Evolutionary conservation across 805 yeast species (phyloP).

Genomic region (Lipomyces oligophaga): DNA sequence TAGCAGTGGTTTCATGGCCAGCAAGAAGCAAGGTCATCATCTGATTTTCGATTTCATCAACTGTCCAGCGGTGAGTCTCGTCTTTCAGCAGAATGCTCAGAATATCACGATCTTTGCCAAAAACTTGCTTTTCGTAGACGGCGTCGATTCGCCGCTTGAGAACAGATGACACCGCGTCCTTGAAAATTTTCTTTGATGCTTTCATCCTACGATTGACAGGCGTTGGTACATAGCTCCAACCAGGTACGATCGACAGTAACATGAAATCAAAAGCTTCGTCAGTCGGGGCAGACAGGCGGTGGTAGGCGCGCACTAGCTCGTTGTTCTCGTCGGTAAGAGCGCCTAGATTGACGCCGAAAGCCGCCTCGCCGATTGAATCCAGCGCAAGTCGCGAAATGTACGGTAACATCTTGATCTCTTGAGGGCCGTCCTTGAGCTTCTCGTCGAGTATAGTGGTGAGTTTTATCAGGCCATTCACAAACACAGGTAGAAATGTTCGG

Average conservation of each 20-base stretch:
- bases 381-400: slow-evolving; percentile 14
- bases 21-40: slow-evolving; percentile 24
- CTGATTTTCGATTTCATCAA: slow-evolving; percentile 24
- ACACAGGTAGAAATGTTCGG: slow-evolving; percentile 14
- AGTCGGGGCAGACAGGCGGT: slow-evolving; percentile 11
- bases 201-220: slow-evolving; percentile 9
- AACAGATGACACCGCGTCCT: slow-evolving; percentile 8
- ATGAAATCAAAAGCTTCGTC: slow-evolving; percentile 11
- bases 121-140: slow-evolving; percentile 9
- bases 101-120: slow-evolving; percentile 22
- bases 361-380: slow-evolving; percentile 22
- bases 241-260: slow-evolving; percentile 16
- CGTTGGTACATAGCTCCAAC: slow-evolving; percentile 18
- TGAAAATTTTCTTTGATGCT: slow-evolving; percentile 10
- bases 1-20: slow-evolving; percentile 27
- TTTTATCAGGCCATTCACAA: slow-evolving; percentile 8
- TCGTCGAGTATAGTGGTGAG: slow-evolving; percentile 7
- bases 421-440: slow-evolving; percentile 6
- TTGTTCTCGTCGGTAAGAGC: slow-evolving; percentile 20
- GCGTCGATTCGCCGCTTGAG: slow-evolving; percentile 5
- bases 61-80: slow-evolving; percentile 11
- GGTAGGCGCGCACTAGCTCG: slow-evolving; percentile 19
- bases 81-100: slow-evolving; percentile 18
- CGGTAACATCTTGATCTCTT: slow-evolving; percentile 4
- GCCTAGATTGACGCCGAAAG: slow-evolving; percentile 20